These are phyloP conservation scores for Balakata baccata DNA, from an alignment of 345 rosid genomes.

Conservation along the genomic window DNA sequence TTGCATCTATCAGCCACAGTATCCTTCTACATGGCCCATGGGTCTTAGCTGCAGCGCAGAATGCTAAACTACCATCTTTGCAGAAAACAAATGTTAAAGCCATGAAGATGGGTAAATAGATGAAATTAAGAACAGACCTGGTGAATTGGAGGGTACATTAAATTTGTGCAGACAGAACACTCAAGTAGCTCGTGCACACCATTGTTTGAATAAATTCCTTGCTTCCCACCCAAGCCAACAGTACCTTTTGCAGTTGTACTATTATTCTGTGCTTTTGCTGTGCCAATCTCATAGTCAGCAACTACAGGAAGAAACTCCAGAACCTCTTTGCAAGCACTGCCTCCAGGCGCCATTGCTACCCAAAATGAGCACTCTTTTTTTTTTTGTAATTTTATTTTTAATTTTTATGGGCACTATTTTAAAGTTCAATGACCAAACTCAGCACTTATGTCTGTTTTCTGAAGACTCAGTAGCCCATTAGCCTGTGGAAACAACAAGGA, in stretches of 20 bases:
- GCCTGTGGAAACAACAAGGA: conserved; percentile 18
- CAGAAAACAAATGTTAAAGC: not conserved
- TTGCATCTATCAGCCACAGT: not conserved
- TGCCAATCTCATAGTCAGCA: conserved; percentile 24
- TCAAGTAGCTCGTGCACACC: conserved; percentile 36
- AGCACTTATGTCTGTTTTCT: not conserved
- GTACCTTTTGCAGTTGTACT: conserved; percentile 22
- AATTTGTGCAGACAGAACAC: conserved; percentile 35
- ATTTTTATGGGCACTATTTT: conserved; percentile 9
- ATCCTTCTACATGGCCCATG: not conserved
- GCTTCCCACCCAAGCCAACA: conserved; percentile 32
- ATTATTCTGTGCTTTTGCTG: conserved; percentile 27
- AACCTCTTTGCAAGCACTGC: conserved; percentile 44
- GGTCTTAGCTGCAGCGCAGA: not conserved
- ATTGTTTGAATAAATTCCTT: conserved; percentile 36
- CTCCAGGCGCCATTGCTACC: conserved; percentile 48
- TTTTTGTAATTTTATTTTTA: too few relatives aligned
- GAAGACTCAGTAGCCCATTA: conserved; percentile 12
- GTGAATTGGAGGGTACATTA: conserved; percentile 37
- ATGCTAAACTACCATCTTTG: not conserved
- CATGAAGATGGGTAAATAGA: not conserved
- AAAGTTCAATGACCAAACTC: not conserved
- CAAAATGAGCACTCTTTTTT: conserved; percentile 12
- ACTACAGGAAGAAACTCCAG: conserved; percentile 25
- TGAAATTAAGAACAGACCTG: conserved; percentile 20